Evolutionary conservation across 352 stramenopile species (phyloP).

Genomic region (Globisporangium abappressorium): DNA sequence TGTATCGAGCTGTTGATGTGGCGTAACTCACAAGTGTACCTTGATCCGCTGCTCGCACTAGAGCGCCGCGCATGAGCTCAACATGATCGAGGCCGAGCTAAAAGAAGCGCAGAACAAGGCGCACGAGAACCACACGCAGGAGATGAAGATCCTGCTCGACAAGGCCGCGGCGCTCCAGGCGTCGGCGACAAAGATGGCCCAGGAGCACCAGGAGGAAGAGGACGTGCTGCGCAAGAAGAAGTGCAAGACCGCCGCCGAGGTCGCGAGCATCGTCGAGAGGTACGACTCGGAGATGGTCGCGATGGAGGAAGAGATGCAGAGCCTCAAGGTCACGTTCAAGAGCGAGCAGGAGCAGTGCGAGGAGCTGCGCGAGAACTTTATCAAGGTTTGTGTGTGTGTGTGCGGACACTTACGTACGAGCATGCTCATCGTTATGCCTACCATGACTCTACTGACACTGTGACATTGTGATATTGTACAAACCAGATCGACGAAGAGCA

Average conservation of each 20-base stretch:
- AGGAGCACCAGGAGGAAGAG: conserved; percentile 82
- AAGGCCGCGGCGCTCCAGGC: conserved; percentile 51
- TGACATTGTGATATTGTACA: too few relatives aligned
- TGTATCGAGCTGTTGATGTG: neutral
- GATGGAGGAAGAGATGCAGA: conserved; percentile 52
- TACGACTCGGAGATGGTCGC: conserved; percentile 75
- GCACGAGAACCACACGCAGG: conserved; percentile 72
- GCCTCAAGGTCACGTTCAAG: conserved; percentile 39
- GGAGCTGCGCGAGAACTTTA: conserved; percentile 82
- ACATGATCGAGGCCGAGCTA: conserved; percentile 70
- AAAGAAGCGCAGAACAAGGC: conserved; percentile 72
- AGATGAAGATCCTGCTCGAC: conserved; percentile 72
- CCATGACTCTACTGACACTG: neutral
- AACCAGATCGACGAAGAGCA: conserved; percentile 81
- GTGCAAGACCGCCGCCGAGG: conserved; percentile 72
- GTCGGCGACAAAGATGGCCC: conserved; percentile 63
- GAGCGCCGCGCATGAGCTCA: conserved; percentile 68
- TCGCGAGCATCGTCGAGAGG: conserved; percentile 66
- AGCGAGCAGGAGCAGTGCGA: conserved; percentile 55
- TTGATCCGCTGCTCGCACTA: conserved; percentile 10
- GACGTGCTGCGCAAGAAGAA: conserved; percentile 79
- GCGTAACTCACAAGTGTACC: neutral
- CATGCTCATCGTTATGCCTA: neutral
- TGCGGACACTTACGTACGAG: neutral
- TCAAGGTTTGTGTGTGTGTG: conserved; percentile 40